Conservation (phyloP, 164 flowering plant genomes). For the Houttuynia cordata region DNA sequence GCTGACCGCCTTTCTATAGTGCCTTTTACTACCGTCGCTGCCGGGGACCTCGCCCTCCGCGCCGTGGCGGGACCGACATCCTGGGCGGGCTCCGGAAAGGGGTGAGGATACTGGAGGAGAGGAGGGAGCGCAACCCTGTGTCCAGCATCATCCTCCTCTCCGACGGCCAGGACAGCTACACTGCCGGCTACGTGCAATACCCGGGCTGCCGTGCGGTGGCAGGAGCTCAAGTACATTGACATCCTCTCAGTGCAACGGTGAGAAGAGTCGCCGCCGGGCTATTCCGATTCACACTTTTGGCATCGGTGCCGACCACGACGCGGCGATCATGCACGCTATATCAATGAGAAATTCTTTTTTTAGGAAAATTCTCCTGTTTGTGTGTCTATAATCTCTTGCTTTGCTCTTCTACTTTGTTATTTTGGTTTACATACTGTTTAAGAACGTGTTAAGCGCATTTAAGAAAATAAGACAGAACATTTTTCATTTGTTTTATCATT, state of each 20-base stretch:
- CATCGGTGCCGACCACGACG: conserved; percentile 88
- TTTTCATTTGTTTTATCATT: no score
- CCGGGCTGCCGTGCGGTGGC: no score
- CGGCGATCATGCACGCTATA: conserved; percentile 76
- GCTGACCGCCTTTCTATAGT: conserved; percentile 79
- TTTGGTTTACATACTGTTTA: no score
- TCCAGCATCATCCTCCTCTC: conserved; percentile 73
- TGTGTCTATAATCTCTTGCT: no score
- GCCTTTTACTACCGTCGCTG: conserved; percentile 81
- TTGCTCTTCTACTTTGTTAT: no score
- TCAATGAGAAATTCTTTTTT: conserved; percentile 11
- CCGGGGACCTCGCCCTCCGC: conserved; percentile 63
- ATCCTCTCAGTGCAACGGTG: conserved; percentile 29
- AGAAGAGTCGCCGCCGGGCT: conserved; percentile 10
- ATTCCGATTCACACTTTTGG: conserved; percentile 85
- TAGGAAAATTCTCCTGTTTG: no score
- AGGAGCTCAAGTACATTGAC: conserved; percentile 26
- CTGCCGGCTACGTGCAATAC: not conserved
- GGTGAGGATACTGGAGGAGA: conserved; percentile 69
- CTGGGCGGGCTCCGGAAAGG: conserved; percentile 77
- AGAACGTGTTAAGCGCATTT: no score
- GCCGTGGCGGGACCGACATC: conserved; percentile 95
- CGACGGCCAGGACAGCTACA: conserved; percentile 92
- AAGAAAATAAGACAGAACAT: no score
- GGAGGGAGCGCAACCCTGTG: conserved; percentile 65